Percentiles rank a stretch among this genome's conserved stretches.
Evolutionary conservation across 2,329 filamentous ascomycete species (phyloP).

Genomic region (Talaromyces pinophilus): DNA sequence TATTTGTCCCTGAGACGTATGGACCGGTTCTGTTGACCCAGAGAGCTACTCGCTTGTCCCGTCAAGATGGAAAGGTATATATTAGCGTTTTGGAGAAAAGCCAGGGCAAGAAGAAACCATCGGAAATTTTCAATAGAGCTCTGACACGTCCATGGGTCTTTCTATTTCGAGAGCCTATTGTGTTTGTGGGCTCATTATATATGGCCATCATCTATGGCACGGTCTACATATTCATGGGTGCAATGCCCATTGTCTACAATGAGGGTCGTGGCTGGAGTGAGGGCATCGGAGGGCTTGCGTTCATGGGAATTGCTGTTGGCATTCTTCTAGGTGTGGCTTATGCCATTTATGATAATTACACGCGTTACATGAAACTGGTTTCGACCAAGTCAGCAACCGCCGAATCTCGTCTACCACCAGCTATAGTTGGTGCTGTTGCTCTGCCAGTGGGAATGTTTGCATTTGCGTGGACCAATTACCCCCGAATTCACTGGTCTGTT

Average conservation of each 20-base stretch:
- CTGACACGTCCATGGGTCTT: constrained; percentile 48
- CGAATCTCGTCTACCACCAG: constrained; percentile 53
- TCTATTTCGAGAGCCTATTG: constrained; percentile 50
- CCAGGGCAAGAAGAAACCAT: constrained; percentile 41
- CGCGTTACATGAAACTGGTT: constrained; percentile 37
- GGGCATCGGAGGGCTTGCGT: constrained; percentile 47
- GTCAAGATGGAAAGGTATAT: constrained; percentile 48
- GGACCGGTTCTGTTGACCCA: constrained; percentile 50
- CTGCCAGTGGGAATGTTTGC: constrained; percentile 57
- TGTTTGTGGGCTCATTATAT: constrained; percentile 47
- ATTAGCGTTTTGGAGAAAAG: constrained; percentile 36
- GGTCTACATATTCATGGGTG: constrained; percentile 52
- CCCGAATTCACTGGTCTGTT: constrained; percentile 39
- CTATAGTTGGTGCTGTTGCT: constrained; percentile 47
- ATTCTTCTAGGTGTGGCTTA: constrained; percentile 36
- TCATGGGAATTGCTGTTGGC: constrained; percentile 44
- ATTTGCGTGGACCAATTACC: constrained; percentile 57
- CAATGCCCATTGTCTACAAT: constrained; percentile 51
- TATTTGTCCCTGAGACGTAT: constrained; percentile 51
- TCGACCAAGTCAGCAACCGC: constrained; percentile 54
- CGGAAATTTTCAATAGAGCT: constrained; percentile 44
- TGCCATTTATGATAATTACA: constrained; percentile 36
- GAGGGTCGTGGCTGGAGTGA: constrained; percentile 45
- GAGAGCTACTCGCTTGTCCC: constrained; percentile 46
- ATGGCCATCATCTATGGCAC: constrained; percentile 51